Evolutionary conservation across 345 rosid genomes (phyloP).

Genomic region (Punica granatum): DNA sequence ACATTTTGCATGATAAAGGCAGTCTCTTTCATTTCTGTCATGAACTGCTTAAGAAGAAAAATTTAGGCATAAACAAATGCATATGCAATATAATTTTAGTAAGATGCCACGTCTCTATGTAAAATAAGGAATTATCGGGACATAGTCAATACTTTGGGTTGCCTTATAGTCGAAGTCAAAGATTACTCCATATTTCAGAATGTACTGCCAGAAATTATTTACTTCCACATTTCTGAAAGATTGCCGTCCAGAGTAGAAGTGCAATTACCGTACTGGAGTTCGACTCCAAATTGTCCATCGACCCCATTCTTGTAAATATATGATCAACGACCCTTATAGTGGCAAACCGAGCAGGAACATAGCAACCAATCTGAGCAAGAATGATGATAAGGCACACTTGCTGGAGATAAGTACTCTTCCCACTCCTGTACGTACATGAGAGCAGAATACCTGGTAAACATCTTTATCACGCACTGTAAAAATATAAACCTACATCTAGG

Average conservation of each 20-base stretch:
- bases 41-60: slow-evolving; percentile 49
- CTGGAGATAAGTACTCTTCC: slow-evolving; percentile 98
- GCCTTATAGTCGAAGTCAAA: too few species aligned
- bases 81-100: neutral
- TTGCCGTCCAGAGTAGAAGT: neutral
- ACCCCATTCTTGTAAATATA: slow-evolving; percentile 95
- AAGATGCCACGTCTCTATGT: neutral
- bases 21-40: slow-evolving; percentile 99
- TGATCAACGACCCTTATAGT: slow-evolving; percentile 81
- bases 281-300: slow-evolving; percentile 76
- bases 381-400: slow-evolving; percentile 87
- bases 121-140: too few species aligned
- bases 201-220: neutral
- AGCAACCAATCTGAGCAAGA: slow-evolving; percentile 96
- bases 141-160: too few species aligned
- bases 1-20: slow-evolving; percentile 95
- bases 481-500: neutral
- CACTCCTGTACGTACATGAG: slow-evolving; percentile 55
- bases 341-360: slow-evolving; percentile 83
- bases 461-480: neutral
- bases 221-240: neutral
- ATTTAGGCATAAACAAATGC: neutral
- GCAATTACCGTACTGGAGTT: slow-evolving; percentile 87
- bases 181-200: neutral
- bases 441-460: neutral